These are phyloP conservation scores for Hepatocystis sp. DNA, from an alignment of 169 alveolate species.

Conservation along the genomic window DNA sequence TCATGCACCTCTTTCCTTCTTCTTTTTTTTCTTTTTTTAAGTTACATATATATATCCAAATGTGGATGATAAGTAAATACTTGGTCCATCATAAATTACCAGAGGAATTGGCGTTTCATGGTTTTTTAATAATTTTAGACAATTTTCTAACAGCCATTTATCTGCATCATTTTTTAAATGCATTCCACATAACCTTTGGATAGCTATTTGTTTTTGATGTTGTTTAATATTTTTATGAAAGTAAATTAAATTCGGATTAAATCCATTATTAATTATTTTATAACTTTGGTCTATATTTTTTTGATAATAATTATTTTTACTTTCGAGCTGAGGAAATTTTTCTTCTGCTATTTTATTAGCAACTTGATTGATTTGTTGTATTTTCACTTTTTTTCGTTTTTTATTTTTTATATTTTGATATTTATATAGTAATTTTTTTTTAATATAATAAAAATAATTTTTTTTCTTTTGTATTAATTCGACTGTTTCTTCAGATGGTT, in stretches of 20 bases:
- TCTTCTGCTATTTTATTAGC: conserved; percentile 47
- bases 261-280: conserved; percentile 70
- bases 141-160: conserved; percentile 71
- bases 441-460: conserved; percentile 67
- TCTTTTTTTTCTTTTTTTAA: neutral
- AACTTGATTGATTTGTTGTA: conserved; percentile 23
- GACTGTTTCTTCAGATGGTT: conserved; percentile 50
- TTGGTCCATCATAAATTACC: conserved; percentile 21
- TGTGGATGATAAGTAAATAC: conserved; percentile 43
- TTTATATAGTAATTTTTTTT: conserved; percentile 63
- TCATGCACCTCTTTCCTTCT: neutral
- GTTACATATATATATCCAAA: conserved; percentile 68
- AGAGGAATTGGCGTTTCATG: conserved; percentile 57
- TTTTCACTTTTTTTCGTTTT: conserved; percentile 46
- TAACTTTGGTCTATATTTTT: conserved; percentile 28
- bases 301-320: conserved; percentile 8
- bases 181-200: conserved; percentile 68
- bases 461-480: conserved; percentile 28
- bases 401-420: conserved; percentile 53
- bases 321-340: conserved; percentile 30
- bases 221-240: conserved; percentile 60
- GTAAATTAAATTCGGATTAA: conserved; percentile 65
- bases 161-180: conserved; percentile 75
- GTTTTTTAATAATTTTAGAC: conserved; percentile 68
- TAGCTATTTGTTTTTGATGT: conserved; percentile 35